These are phyloP conservation scores for Penicillium sp. DNA, from an alignment of 2,329 filamentous ascomycete species.

Conservation along the genomic window DNA sequence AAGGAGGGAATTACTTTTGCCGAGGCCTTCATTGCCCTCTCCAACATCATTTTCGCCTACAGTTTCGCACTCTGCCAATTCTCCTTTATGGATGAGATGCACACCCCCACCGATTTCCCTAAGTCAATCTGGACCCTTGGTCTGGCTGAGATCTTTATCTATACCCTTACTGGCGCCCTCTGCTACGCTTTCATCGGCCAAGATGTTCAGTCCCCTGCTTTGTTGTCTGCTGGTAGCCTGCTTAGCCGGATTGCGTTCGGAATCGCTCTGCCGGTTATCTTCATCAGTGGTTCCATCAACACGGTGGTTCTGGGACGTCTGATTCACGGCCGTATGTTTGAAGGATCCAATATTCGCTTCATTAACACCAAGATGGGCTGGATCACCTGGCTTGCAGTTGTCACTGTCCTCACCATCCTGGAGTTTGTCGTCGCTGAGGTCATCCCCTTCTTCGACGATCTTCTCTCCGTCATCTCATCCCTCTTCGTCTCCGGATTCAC, in stretches of 20 bases:
- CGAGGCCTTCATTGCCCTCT: neutral
- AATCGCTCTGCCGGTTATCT: neutral
- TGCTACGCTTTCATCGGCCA: neutral
- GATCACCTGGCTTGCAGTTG: neutral
- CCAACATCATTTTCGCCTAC: neutral
- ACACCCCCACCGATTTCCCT: neutral
- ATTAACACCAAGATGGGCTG: neutral
- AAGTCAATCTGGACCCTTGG: neutral
- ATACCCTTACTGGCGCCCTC: neutral
- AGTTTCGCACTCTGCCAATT: neutral
- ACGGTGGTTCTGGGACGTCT: neutral
- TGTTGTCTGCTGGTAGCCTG: neutral
- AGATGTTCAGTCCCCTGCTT: neutral
- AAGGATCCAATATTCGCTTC: neutral
- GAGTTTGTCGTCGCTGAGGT: neutral
- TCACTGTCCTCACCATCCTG: neutral
- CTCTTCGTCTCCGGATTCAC: neutral
- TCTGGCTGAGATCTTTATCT: neutral
- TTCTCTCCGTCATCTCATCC: neutral
- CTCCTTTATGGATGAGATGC: conserved; percentile 1
- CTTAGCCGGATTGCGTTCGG: neutral
- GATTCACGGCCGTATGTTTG: neutral
- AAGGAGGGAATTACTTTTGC: neutral
- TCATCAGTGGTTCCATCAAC: neutral
- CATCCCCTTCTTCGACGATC: neutral